A percentile compares a stretch with the other conserved stretches of the same genome.
These are phyloP conservation scores for Fusarium sp. DNA, from an alignment of 2,329 filamentous ascomycete genomes.

Conservation along the genomic window DNA sequence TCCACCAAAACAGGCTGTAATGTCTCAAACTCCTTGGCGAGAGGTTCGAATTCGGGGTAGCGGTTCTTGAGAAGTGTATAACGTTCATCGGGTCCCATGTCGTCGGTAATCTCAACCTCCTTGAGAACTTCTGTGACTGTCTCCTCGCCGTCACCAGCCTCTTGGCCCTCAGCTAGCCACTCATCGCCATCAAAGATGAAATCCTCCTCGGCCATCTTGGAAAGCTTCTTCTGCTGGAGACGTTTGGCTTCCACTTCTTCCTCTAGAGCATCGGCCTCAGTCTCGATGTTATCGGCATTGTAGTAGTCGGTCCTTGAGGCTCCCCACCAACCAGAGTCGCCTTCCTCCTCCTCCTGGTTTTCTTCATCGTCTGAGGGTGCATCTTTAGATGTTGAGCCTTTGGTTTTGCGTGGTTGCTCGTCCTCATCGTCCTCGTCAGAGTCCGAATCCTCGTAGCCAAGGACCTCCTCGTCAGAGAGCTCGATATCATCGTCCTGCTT, in stretches of 20 bases:
- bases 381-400: constrained; percentile 52
- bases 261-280: constrained; percentile 80
- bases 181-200: constrained; percentile 94
- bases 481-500: constrained; percentile 79
- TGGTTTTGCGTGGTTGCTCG: constrained; percentile 53
- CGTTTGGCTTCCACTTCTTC: constrained; percentile 93
- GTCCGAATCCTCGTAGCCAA: constrained; percentile 64
- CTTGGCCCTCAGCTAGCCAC: constrained; percentile 76
- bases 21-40: constrained; percentile 84
- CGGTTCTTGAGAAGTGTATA: constrained; percentile 81
- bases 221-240: constrained; percentile 90
- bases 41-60: constrained; percentile 92
- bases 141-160: constrained; percentile 66
- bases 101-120: constrained; percentile 83
- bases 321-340: constrained; percentile 84
- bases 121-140: constrained; percentile 90
- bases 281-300: constrained; percentile 81
- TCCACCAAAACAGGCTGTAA: constrained; percentile 76
- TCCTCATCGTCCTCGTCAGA: constrained; percentile 64
- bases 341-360: constrained; percentile 64
- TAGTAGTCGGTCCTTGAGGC: constrained; percentile 93
- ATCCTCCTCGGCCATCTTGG: constrained; percentile 90
- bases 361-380: constrained; percentile 69
- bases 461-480: constrained; percentile 73
- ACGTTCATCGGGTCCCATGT: constrained; percentile 82